Conservation (phyloP, 495 filamentous ascomycete genomes). For the Chaetomium fimeti region DNA sequence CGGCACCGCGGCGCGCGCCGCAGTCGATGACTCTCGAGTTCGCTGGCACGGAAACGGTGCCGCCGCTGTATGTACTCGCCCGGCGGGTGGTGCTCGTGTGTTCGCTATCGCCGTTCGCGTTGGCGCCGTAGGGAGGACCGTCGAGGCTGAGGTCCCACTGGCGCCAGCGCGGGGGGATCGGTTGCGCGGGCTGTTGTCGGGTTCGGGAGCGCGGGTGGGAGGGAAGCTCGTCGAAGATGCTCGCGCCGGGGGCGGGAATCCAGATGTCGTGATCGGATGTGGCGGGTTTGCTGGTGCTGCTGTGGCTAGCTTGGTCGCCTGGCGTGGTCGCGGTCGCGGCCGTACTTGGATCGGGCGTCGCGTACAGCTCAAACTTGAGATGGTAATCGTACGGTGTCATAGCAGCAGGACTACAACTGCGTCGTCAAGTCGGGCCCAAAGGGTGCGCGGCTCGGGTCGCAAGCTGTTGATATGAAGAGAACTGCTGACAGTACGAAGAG, state of each 20-base stretch:
- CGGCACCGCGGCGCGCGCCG: slow-evolving; percentile 37
- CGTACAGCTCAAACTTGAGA: slow-evolving; percentile 79
- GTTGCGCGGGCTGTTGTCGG: not conserved
- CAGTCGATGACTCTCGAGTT: slow-evolving; percentile 43
- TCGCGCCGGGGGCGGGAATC: slow-evolving; percentile 39
- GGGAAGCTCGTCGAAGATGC: slow-evolving; percentile 49
- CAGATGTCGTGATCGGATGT: slow-evolving; percentile 34
- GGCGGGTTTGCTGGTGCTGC: not conserved
- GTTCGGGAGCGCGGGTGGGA: slow-evolving; percentile 36
- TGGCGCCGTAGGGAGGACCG: not conserved
- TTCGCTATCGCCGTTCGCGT: not conserved
- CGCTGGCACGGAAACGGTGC: not conserved
- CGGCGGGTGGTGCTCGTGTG: not conserved
- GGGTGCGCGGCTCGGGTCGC: slow-evolving; percentile 1
- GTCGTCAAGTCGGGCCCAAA: not conserved
- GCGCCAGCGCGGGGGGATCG: slow-evolving; percentile 1
- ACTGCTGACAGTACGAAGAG: not conserved
- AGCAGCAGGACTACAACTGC: slow-evolving; percentile 16
- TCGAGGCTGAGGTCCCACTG: slow-evolving; percentile 3
- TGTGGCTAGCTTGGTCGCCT: not conserved
- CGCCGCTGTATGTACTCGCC: not conserved
- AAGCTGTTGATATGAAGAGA: not conserved
- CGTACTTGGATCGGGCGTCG: slow-evolving; percentile 45
- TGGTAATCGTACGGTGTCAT: slow-evolving; percentile 91
- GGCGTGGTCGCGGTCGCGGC: not conserved